Evolutionary conservation across 2,329 filamentous ascomycete genomes (phyloP), one percentile per base, ranked within the genome.

Genomic region (Neonectria neomacrospora): DNA sequence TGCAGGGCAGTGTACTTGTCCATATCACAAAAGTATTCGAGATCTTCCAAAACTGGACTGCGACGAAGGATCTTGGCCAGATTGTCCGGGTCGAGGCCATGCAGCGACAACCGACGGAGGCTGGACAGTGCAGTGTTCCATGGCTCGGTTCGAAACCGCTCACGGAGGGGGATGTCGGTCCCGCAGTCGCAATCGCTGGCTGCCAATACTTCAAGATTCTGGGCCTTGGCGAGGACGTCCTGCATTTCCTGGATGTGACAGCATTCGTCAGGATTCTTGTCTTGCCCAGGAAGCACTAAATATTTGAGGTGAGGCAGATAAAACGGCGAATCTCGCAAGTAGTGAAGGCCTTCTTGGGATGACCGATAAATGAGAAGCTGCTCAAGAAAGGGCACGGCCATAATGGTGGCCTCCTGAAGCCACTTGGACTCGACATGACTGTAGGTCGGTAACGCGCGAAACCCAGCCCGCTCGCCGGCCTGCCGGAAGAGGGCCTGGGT

Each of bases 221-320:
- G 68, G 0, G 71, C 71, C 48, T 73, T 73, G 34, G 55, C 65
- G 2, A 73, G 26, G 6, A 73, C 67, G 12, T 73, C 71, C 26
- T 73, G 71, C 71, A 73, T 73, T 18, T 73, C 71, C 3, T 73
- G 71, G n/a, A 73, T 73, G 26, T 73, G 71, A 5, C 70, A 73
- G 45, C 68, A 71, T 28, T 71, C 68, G n/a, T 73, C 71, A 2
- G 64, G 64, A 20, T 67, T 59, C 51, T 68, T 72, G 9, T 67
- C 63, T 18, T 73, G 68, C 2, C 71, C 71, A 3, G 71, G 71
- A 0, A 73, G 30, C 0, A 73, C 71, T 10, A 73, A 9, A 12
- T 73, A 73, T n/a, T 73, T 73, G 48, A 73, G 71, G 18, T 73
- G 73, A 28, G 71, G 71, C 34, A 73, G 30, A 12, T 68, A 71